Evolutionary conservation across 495 filamentous ascomycete genomes (phyloP).

Genomic region (Penicillium samsonianum): DNA sequence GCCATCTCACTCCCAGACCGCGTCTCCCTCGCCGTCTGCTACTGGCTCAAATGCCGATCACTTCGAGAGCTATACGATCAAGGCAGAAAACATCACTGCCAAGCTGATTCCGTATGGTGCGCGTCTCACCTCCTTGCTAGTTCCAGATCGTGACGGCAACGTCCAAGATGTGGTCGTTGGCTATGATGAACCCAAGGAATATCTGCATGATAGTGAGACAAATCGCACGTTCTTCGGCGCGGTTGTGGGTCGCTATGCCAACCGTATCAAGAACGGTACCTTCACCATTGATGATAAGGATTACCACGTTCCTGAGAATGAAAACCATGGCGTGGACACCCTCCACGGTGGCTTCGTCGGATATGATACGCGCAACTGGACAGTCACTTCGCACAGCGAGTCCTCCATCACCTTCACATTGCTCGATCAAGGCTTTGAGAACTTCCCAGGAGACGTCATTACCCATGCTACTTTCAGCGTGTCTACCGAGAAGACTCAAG

Average conservation of each 20-base stretch:
- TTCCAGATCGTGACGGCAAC: conserved; percentile 68
- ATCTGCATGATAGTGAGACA: conserved; percentile 61
- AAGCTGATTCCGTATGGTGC: conserved; percentile 80
- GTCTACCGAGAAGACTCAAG: conserved; percentile 34
- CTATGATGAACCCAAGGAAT: conserved; percentile 75
- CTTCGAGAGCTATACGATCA: conserved; percentile 69
- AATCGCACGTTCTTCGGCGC: conserved; percentile 75
- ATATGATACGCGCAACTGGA: conserved; percentile 82
- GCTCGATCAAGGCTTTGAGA: conserved; percentile 69
- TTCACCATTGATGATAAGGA: conserved; percentile 67
- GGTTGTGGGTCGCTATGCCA: conserved; percentile 80
- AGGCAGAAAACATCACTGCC: conserved; percentile 68
- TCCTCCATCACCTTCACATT: conserved; percentile 78
- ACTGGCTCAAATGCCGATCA: conserved; percentile 25
- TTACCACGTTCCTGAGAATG: conserved; percentile 70
- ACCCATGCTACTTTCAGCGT: conserved; percentile 75
- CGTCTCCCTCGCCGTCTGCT: conserved; percentile 14
- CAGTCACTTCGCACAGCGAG: conserved; percentile 65
- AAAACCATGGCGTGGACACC: conserved; percentile 68
- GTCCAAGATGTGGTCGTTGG: conserved; percentile 71
- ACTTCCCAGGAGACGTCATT: conserved; percentile 80
- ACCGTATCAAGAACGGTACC: conserved; percentile 83
- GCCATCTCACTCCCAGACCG: conserved; percentile 15
- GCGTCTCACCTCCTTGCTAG: conserved; percentile 69
- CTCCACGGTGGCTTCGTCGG: conserved; percentile 81